Evolutionary conservation across 768 basidiomycete genomes (phyloP).

Genomic region (Tulasnella sp.): DNA sequence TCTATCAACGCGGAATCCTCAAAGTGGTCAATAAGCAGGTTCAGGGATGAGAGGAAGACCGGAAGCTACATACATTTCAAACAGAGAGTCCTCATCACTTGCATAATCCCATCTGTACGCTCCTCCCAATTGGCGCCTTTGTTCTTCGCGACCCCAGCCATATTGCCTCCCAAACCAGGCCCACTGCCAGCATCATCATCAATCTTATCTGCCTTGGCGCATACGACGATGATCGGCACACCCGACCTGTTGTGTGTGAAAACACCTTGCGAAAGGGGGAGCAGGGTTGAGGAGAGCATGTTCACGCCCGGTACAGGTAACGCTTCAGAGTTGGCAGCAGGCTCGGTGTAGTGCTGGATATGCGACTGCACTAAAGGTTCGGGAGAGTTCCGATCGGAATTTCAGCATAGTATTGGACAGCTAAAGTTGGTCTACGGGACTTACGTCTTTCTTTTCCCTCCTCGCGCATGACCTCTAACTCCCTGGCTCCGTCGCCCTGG

Average conservation of each 20-base stretch:
- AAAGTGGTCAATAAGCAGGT: neutral
- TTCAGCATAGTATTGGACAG: no score
- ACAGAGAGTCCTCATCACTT: slow-evolving; percentile 85
- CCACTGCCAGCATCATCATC: slow-evolving; percentile 68
- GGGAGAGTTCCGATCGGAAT: slow-evolving; percentile 10
- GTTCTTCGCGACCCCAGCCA: slow-evolving; percentile 73
- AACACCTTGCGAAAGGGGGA: slow-evolving; percentile 77
- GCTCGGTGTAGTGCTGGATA: slow-evolving; percentile 84
- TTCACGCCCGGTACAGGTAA: slow-evolving; percentile 41
- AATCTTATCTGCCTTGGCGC: slow-evolving; percentile 88
- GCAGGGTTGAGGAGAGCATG: slow-evolving; percentile 52
- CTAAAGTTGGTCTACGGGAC: no score
- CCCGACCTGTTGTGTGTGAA: slow-evolving; percentile 81
- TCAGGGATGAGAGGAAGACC: neutral
- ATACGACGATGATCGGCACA: slow-evolving; percentile 77
- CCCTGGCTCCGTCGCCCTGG: slow-evolving; percentile 55
- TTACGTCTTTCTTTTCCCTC: slow-evolving; percentile 74
- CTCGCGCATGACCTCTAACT: slow-evolving; percentile 63
- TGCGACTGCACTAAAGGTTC: slow-evolving; percentile 61
- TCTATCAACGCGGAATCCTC: slow-evolving; percentile 37
- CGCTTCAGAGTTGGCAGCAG: slow-evolving; percentile 40
- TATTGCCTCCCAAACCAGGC: slow-evolving; percentile 68
- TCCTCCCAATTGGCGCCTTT: slow-evolving; percentile 94
- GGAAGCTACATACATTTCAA: slow-evolving; percentile 62
- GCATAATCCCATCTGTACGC: slow-evolving; percentile 88